Conservation (phyloP, 2,329 filamentous ascomycete genomes). For the Alternaria sp. region DNA sequence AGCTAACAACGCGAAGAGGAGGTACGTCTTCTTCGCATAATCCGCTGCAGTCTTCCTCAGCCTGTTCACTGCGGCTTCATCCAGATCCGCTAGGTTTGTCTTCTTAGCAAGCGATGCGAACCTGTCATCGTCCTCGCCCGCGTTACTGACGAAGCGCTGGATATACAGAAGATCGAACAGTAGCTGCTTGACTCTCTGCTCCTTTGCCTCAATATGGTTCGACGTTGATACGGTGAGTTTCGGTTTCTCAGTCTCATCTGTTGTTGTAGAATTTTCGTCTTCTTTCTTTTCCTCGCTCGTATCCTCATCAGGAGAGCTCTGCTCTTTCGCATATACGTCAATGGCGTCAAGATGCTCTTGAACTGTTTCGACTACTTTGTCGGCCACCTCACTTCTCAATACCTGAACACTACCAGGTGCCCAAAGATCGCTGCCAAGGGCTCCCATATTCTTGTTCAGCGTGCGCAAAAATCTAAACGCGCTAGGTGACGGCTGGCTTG, state of each 20-base stretch:
- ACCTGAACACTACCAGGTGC: constrained; percentile 69
- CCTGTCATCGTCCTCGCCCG: constrained; percentile 7
- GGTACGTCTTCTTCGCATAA: constrained; percentile 82
- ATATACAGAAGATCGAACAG: constrained; percentile 57
- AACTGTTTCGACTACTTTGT: constrained; percentile 56
- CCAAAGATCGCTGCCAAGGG: constrained; percentile 81
- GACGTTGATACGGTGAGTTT: constrained; percentile 20
- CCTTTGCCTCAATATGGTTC: constrained; percentile 21
- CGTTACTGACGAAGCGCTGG: constrained; percentile 38
- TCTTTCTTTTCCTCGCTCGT: constrained; percentile 1
- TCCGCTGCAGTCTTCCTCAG: constrained; percentile 72
- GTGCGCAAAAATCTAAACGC: constrained; percentile 75
- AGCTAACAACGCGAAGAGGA: constrained; percentile 79
- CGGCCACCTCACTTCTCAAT: constrained; percentile 67
- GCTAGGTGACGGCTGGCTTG: constrained; percentile 78
- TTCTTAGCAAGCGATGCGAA: constrained; percentile 34
- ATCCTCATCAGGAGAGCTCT: constrained; percentile 17
- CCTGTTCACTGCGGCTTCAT: constrained; percentile 59
- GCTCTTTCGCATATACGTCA: constrained; percentile 4
- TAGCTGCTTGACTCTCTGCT: constrained; percentile 48
- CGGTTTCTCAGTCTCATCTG: constrained; percentile 11
- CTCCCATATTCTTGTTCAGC: constrained; percentile 72
- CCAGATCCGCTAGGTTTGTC: constrained; percentile 56
- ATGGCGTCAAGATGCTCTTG: constrained; percentile 47
- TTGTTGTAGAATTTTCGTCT: constrained; percentile 1